Base-by-base conservation (phyloP, 768 basidiomycete genomes). In the Suillus subaureus region DNA sequence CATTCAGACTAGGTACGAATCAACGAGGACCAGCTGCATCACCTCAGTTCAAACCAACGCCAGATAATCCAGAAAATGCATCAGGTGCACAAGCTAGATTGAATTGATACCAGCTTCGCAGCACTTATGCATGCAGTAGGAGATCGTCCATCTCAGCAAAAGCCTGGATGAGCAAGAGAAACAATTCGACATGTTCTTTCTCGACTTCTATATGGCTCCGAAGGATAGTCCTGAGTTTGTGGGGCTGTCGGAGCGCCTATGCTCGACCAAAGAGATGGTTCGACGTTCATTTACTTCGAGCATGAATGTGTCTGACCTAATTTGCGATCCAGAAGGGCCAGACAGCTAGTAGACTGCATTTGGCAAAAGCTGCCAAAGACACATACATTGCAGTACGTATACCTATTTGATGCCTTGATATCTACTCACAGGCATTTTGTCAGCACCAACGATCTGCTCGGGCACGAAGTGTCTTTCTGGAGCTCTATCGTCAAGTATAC, bases 401-500 rank as follows among this genome's bases (percentile, higher is more conserved):
- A 33, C 18, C 2, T 33, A 33, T 21, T 33, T 12, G 7, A 3
- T 33, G 52, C 31, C 31, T 55, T 33, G 31, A 55, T 55, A 21
- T 21, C 4, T 33, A 21, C 54, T 55, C 31, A 13, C 3, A 21
- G 12, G 6, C 31, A 55, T 55, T 31, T 55, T 6, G 11, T 33
- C 54, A 55, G 54, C 54, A 55, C 54, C 31, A 33, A 33, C 31
- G 54, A 33, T 55, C 54, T 33, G 11, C 31, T 13, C 9, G 54
- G 31, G 54, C 54, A 21, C 31, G 54, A 13, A 28, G 21, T 33
- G 54, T 55, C 21, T 33, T 55, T 33, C 54, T 33, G 11, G 31
- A 33, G 31, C 54, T 55, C 31, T 55, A 55, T 33, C 54, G 54
- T 33, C 54, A 55, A 21, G 54, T 55, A 6, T 55, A 55, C 31